phyloP scores from a whole-genome alignment of 1,284 basidiomycete species.

The Fomitopsis palustris region DNA sequence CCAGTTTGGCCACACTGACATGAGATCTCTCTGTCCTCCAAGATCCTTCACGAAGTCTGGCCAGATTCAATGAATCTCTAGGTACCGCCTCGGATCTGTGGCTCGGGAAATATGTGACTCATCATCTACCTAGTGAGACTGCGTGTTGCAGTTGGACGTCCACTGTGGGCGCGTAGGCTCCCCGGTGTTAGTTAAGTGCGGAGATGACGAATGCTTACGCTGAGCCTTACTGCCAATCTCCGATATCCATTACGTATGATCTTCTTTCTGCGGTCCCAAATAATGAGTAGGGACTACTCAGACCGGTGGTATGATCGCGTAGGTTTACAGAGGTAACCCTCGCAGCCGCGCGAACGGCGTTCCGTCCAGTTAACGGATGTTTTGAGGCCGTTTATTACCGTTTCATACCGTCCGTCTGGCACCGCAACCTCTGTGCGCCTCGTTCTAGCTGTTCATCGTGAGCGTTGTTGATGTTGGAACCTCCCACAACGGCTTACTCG shows the following conservation, averaged over 20 bases:
- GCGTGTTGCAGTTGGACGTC: background rate
- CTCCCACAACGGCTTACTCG: no score
- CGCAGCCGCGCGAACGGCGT: background rate
- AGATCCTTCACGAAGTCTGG: background rate
- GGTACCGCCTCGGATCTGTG: background rate
- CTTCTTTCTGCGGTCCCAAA: no score
- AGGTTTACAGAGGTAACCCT: no score
- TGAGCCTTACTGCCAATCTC: background rate
- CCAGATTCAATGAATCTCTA: background rate
- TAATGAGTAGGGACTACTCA: no score
- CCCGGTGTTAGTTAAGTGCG: background rate
- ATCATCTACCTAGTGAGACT: background rate
- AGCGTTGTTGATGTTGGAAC: background rate
- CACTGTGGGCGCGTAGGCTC: background rate
- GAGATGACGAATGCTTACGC: background rate
- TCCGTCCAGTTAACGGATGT: background rate
- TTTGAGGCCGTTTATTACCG: background rate
- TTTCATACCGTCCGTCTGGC: background rate
- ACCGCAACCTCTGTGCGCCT: background rate
- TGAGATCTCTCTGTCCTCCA: background rate
- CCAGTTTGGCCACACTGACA: background rate
- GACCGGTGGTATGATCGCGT: no score
- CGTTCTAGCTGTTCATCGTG: background rate
- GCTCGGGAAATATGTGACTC: background rate
- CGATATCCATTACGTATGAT: no score